Evolutionary conservation across 371 early-diverging fungal genomes (phyloP).

Genomic region (Basidiobolus meristosporus): DNA sequence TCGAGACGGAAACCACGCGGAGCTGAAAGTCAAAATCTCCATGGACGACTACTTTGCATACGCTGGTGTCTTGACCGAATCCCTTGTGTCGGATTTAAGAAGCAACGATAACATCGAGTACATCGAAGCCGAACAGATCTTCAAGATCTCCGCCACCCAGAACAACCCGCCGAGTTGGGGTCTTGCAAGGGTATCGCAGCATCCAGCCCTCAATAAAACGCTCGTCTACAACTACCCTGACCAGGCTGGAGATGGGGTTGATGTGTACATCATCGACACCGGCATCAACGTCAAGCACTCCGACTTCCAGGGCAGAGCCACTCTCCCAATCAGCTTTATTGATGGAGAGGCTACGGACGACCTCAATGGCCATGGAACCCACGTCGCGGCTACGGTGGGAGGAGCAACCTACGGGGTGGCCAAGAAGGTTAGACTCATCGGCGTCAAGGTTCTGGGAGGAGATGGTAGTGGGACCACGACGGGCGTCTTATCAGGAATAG

Average conservation of each 20-base stretch:
- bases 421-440: slow-evolving; percentile 59
- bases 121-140: slow-evolving; percentile 8
- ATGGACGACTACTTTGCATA: too few species aligned
- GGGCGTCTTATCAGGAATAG: slow-evolving; percentile 48
- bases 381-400: slow-evolving; percentile 50
- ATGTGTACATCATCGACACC: slow-evolving; percentile 37
- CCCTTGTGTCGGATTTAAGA: background rate
- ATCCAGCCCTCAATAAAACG: slow-evolving; percentile 2
- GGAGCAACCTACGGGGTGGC: slow-evolving; percentile 66
- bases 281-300: slow-evolving; percentile 23
- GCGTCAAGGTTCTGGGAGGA: slow-evolving; percentile 64
- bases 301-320: slow-evolving; percentile 28
- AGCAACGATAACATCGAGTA: slow-evolving; percentile 6
- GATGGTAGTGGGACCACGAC: slow-evolving; percentile 45
- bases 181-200: slow-evolving; percentile 10
- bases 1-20: too few species aligned
- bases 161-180: slow-evolving; percentile 10
- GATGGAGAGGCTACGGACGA: slow-evolving; percentile 14
- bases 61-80: too few species aligned
- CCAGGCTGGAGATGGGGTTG: slow-evolving; percentile 13
- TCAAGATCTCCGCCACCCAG: slow-evolving; percentile 6
- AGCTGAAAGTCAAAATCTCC: too few species aligned
- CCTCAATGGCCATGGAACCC: slow-evolving; percentile 50
- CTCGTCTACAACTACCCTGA: slow-evolving; percentile 1
- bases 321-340: slow-evolving; percentile 5